Conservation (phyloP, 2,329 filamentous ascomycete genomes). For the Nigrospora oryzae region DNA sequence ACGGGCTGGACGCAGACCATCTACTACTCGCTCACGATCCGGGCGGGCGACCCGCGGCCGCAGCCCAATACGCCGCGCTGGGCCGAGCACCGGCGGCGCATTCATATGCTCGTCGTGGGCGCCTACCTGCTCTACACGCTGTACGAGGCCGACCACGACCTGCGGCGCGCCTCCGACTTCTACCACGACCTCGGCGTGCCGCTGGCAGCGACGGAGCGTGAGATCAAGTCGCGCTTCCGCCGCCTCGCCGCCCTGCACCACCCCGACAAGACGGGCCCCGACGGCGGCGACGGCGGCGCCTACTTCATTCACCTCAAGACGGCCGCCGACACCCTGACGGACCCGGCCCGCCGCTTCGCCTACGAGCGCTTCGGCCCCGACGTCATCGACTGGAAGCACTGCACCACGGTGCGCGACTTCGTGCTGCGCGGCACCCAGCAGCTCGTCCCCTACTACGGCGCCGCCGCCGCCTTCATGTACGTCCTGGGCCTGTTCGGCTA, state of each 20-base stretch:
- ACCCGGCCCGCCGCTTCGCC: constrained; percentile 70
- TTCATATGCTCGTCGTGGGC: constrained; percentile 75
- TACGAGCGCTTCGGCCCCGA: constrained; percentile 84
- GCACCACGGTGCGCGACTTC: constrained; percentile 64
- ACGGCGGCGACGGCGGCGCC: constrained; percentile 11
- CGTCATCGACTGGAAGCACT: constrained; percentile 57
- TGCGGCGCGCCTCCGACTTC: constrained; percentile 64
- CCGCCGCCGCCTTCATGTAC: constrained; percentile 49
- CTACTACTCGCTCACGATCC: constrained; percentile 83
- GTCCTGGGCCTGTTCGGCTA: constrained; percentile 57
- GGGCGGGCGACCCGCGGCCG: constrained; percentile 77
- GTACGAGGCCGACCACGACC: constrained; percentile 80
- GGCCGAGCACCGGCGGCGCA: constrained; percentile 66
- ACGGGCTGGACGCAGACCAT: constrained; percentile 70
- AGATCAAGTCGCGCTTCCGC: constrained; percentile 79
- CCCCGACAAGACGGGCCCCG: constrained; percentile 66
- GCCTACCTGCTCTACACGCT: constrained; percentile 86
- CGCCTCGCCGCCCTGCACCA: constrained; percentile 65
- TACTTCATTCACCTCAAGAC: constrained; percentile 77
- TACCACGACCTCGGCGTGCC: constrained; percentile 70
- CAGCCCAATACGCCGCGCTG: constrained; percentile 60
- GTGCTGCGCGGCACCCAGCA: constrained; percentile 54
- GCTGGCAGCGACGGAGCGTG: constrained; percentile 59
- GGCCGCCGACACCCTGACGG: constrained; percentile 73
- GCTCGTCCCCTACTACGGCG: constrained; percentile 52